These are phyloP conservation scores for Vanderwaltozyma tropicalis DNA, from an alignment of 805 yeast species.

Conservation along the genomic window DNA sequence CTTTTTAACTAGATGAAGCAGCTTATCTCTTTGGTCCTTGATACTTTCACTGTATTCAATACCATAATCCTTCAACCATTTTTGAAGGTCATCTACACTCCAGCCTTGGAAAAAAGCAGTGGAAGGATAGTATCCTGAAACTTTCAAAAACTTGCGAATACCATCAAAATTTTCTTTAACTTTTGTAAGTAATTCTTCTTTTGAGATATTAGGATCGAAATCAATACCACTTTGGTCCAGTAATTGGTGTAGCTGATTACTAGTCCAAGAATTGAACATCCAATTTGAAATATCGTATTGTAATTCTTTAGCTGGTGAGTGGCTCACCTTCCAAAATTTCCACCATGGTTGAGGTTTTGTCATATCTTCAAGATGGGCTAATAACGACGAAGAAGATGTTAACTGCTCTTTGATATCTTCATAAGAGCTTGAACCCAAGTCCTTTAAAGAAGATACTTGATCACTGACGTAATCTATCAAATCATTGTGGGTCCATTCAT, in stretches of 20 bases:
- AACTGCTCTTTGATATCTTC: conserved; percentile 16
- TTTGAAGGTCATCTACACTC: conserved; percentile 31
- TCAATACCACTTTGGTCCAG: conserved; percentile 36
- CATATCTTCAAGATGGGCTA: not conserved
- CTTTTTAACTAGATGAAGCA: conserved; percentile 32
- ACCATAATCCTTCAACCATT: conserved; percentile 41
- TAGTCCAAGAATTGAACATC: conserved; percentile 47
- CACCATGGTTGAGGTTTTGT: too few species aligned
- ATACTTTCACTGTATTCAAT: conserved; percentile 26
- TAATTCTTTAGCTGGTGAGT: not conserved
- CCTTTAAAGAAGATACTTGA: conserved; percentile 15
- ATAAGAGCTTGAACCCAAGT: conserved; percentile 9
- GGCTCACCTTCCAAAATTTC: not conserved
- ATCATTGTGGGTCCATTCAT: conserved; percentile 29
- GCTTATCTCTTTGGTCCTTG: conserved; percentile 35
- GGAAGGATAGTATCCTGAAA: conserved; percentile 40
- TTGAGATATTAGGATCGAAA: conserved; percentile 31
- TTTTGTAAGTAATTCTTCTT: conserved; percentile 36
- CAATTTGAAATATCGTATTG: conserved; percentile 30
- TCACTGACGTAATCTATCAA: conserved; percentile 29
- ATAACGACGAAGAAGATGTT: not conserved
- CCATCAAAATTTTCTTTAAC: conserved; percentile 37
- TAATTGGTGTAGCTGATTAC: conserved; percentile 40
- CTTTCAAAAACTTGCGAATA: conserved; percentile 29
- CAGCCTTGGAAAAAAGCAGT: conserved; percentile 38